Conservation (phyloP, 225 moss, liverwort and hornwort genomes). For the Thuidium tamariscinum region DNA sequence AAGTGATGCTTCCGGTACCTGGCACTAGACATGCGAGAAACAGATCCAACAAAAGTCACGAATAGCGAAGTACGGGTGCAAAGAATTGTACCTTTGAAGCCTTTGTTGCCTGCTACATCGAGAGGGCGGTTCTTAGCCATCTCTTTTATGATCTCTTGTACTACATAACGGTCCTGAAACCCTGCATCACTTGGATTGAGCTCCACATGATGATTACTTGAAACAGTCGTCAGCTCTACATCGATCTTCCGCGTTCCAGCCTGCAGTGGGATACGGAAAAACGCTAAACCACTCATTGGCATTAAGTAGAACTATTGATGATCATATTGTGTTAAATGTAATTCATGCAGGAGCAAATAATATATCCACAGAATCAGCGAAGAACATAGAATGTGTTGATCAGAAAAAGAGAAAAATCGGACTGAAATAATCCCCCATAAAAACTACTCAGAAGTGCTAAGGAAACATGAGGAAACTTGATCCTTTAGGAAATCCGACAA, state of each 20-base stretch:
- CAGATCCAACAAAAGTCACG: not conserved
- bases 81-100: conserved; percentile 59
- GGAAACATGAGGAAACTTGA: not conserved
- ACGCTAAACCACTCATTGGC: not conserved
- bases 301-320: not conserved
- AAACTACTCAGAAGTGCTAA: not conserved
- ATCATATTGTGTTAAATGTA: not conserved
- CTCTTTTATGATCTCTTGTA: conserved; percentile 87
- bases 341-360: not conserved
- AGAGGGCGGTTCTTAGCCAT: conserved; percentile 84
- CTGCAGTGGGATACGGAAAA: conserved; percentile 16
- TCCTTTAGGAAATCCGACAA: not conserved
- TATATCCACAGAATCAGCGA: not conserved
- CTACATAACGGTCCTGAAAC: conserved; percentile 84
- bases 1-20: not conserved
- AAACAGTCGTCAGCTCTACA: conserved; percentile 72
- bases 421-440: not conserved
- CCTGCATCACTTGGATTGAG: conserved; percentile 96
- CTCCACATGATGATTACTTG: conserved; percentile 88
- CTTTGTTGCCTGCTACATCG: conserved; percentile 67
- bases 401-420: not conserved
- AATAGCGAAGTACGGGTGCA: not conserved
- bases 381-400: not conserved
- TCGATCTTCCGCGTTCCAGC: conserved; percentile 73
- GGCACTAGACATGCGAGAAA: not conserved